Percentiles rank a stretch among this genome's conserved stretches.
phyloP scores from a whole-genome alignment of 371 early-diverging fungal species.

The Syncephalastrum contaminatum region DNA sequence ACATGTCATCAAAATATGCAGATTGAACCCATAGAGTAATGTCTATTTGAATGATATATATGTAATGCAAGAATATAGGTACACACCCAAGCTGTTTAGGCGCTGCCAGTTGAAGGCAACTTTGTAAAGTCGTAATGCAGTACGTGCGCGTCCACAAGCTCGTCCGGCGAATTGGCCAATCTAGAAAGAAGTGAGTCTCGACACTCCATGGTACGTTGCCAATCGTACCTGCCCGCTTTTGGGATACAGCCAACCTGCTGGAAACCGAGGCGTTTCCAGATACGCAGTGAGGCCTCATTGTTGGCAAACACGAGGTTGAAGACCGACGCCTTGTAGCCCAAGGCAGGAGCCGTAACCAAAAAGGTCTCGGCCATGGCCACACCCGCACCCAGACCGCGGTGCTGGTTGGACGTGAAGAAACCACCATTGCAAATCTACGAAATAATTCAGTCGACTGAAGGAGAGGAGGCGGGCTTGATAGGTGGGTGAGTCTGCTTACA shows the following conservation, averaged over 20 bases:
- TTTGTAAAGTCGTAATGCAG: slow-evolving; percentile 71
- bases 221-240: slow-evolving; percentile 54
- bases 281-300: slow-evolving; percentile 62
- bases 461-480: neutral
- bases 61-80: too few relatives aligned
- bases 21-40: too few relatives aligned
- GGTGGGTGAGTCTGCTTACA: slow-evolving; percentile 28
- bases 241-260: slow-evolving; percentile 67
- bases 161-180: slow-evolving; percentile 47
- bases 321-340: slow-evolving; percentile 75
- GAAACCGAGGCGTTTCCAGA: slow-evolving; percentile 73
- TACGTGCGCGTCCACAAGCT: slow-evolving; percentile 69
- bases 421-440: slow-evolving; percentile 74
- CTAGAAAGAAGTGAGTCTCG: slow-evolving; percentile 11
- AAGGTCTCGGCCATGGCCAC: slow-evolving; percentile 69
- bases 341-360: slow-evolving; percentile 55
- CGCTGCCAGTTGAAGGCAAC: neutral
- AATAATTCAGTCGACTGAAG: neutral
- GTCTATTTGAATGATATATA: too few relatives aligned
- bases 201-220: neutral
- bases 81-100: too few relatives aligned
- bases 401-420: slow-evolving; percentile 57
- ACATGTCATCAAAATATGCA: too few relatives aligned
- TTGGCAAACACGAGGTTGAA: slow-evolving; percentile 81
- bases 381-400: slow-evolving; percentile 65